These are phyloP conservation scores for Plasmodium knowlesi DNA, from an alignment of 169 alveolate species.

Conservation along the genomic window DNA sequence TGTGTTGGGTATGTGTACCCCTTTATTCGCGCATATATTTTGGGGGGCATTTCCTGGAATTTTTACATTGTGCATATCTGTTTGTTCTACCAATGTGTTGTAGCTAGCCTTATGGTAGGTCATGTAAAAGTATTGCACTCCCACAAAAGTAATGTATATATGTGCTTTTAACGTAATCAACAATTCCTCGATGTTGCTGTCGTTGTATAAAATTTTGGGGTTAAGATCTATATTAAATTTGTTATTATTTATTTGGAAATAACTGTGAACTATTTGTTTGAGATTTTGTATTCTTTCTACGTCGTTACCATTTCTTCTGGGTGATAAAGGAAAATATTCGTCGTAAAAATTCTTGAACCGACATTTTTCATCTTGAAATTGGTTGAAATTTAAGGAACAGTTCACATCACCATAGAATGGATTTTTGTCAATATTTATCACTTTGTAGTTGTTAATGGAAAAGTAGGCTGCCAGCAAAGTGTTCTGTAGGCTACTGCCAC, in stretches of 20 bases:
- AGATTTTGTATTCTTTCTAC: conserved; percentile 6
- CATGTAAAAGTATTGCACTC: conserved; percentile 54
- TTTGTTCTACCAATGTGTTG: neutral
- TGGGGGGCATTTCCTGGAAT: neutral
- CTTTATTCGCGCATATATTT: neutral
- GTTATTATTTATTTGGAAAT: conserved; percentile 42
- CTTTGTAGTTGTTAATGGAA: conserved; percentile 52
- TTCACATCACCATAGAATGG: conserved; percentile 56
- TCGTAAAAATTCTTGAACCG: conserved; percentile 46
- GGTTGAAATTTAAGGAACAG: conserved; percentile 54
- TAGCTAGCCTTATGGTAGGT: neutral
- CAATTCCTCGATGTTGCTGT: conserved; percentile 36
- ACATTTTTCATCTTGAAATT: conserved; percentile 36
- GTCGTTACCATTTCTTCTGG: neutral
- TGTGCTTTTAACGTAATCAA: conserved; percentile 43
- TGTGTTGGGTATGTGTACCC: neutral
- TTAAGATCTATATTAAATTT: conserved; percentile 53
- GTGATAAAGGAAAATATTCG: conserved; percentile 39
- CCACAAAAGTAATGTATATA: conserved; percentile 40
- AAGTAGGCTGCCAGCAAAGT: conserved; percentile 40
- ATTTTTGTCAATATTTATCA: conserved; percentile 63
- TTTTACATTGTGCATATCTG: neutral
- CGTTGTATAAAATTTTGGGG: conserved; percentile 63
- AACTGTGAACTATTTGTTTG: conserved; percentile 28
- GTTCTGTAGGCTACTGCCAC: conserved; percentile 62